These are phyloP conservation scores for Zygotorulaspora danielsina DNA, from an alignment of 805 yeast genomes.

Conservation along the genomic window DNA sequence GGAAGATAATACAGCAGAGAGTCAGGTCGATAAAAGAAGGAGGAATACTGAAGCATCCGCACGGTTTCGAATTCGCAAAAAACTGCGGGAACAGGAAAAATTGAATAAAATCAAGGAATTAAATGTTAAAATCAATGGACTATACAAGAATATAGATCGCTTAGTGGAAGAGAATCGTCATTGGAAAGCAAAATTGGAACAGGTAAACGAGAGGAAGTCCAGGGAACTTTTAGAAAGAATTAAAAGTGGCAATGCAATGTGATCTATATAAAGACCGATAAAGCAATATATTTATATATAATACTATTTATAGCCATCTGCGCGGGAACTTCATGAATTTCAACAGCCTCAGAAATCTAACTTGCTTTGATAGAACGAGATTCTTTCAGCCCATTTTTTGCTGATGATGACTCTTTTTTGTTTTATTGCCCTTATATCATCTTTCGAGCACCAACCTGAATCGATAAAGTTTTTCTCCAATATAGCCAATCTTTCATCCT, in stretches of 20 bases:
- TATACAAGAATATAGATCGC: constrained; percentile 22
- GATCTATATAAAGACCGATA: constrained; percentile 3
- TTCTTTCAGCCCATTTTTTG: constrained; percentile 33
- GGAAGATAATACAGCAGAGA: not conserved
- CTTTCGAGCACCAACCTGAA: constrained; percentile 32
- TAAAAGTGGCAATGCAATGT: constrained; percentile 19
- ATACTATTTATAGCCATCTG: too few relatives aligned
- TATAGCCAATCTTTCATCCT: constrained; percentile 28
- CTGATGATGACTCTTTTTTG: constrained; percentile 29
- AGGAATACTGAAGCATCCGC: constrained; percentile 94
- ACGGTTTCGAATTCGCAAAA: constrained; percentile 64
- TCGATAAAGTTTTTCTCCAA: constrained; percentile 25
- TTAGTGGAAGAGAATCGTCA: constrained; percentile 29
- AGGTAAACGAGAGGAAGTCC: constrained; percentile 29
- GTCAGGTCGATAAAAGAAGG: constrained; percentile 56
- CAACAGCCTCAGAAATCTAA: constrained; percentile 13
- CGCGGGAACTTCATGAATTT: too few relatives aligned
- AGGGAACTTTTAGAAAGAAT: constrained; percentile 27
- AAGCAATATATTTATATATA: not conserved
- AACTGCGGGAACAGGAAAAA: constrained; percentile 26
- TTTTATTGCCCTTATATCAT: constrained; percentile 23
- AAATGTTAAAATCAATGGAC: constrained; percentile 20
- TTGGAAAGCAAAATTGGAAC: constrained; percentile 29
- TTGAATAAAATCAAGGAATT: constrained; percentile 19
- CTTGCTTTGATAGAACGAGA: constrained; percentile 25